phyloP scores from a whole-genome alignment of 1,284 basidiomycete genomes.

The Cerioporus squamosus region DNA sequence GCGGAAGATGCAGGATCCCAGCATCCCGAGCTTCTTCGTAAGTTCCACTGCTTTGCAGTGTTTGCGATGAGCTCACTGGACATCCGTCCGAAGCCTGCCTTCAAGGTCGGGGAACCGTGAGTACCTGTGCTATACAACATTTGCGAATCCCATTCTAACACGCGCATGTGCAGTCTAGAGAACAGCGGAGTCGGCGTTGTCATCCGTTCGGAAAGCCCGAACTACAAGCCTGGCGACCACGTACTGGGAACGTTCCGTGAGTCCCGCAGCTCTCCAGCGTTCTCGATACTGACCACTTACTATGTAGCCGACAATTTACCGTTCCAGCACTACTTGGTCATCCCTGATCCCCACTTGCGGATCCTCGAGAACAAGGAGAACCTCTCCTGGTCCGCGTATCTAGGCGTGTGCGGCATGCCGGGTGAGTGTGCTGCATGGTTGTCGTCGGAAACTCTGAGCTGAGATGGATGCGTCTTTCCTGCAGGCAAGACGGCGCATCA shows the following conservation, averaged over 20 bases:
- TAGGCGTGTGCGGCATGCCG: conserved; percentile 40
- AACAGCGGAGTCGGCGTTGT: conserved; percentile 45
- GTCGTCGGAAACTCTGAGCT: neutral
- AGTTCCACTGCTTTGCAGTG: neutral
- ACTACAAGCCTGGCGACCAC: conserved; percentile 46
- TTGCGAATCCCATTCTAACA: neutral
- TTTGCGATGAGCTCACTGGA: neutral
- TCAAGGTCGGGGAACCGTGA: conserved; percentile 18
- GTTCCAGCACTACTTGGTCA: conserved; percentile 28
- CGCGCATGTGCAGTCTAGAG: conserved; percentile 6
- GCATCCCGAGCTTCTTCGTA: conserved; percentile 8
- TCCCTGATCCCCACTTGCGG: neutral
- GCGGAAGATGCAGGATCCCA: conserved; percentile 37
- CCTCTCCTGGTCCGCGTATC: conserved; percentile 36
- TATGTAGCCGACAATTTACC: too few relatives aligned
- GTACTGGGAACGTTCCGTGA: conserved; percentile 41
- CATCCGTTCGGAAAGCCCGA: conserved; percentile 45
- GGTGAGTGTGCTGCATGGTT: conserved; percentile 17
- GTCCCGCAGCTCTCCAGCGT: neutral
- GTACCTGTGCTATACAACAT: too few relatives aligned
- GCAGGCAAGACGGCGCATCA: conserved; percentile 31
- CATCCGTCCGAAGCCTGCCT: conserved; percentile 7
- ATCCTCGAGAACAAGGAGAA: conserved; percentile 32
- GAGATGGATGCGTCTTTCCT: too few relatives aligned
- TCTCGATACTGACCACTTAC: too few relatives aligned